Conservation (phyloP, 805 yeast genomes). For the Ogataea ramenticola region DNA sequence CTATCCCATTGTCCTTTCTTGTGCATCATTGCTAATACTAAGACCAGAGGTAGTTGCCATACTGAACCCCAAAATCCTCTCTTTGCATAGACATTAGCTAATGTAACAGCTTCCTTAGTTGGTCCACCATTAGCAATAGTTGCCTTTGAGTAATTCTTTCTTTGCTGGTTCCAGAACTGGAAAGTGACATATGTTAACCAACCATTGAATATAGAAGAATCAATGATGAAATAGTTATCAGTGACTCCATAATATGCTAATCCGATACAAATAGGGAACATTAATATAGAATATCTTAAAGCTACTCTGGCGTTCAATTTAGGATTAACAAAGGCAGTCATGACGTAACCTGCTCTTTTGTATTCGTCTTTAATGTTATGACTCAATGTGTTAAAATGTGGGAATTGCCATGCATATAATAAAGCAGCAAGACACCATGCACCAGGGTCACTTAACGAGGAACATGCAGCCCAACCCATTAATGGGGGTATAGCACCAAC, state of each 20-base stretch:
- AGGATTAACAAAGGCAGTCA: slow-evolving; percentile 94
- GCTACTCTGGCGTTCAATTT: slow-evolving; percentile 89
- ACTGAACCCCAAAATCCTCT: slow-evolving; percentile 92
- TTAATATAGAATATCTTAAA: slow-evolving; percentile 76
- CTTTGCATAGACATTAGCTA: slow-evolving; percentile 68
- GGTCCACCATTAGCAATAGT: slow-evolving; percentile 27
- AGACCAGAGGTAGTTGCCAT: slow-evolving; percentile 84
- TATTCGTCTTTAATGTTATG: slow-evolving; percentile 87
- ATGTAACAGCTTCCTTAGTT: slow-evolving; percentile 49
- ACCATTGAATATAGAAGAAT: slow-evolving; percentile 72
- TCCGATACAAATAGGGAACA: slow-evolving; percentile 92
- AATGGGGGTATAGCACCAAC: slow-evolving; percentile 98
- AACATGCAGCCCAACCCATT: slow-evolving; percentile 98
- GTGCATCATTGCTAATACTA: slow-evolving; percentile 88
- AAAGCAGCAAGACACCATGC: slow-evolving; percentile 92
- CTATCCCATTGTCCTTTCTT: slow-evolving; percentile 95
- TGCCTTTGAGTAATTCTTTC: slow-evolving; percentile 41
- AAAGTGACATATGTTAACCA: slow-evolving; percentile 80
- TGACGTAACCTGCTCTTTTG: slow-evolving; percentile 90
- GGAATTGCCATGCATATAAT: slow-evolving; percentile 97
- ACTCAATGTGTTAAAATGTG: slow-evolving; percentile 89
- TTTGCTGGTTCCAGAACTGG: slow-evolving; percentile 83
- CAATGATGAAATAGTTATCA: slow-evolving; percentile 74
- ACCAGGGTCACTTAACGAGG: slow-evolving; percentile 75
- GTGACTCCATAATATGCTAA: slow-evolving; percentile 72